Conservation (phyloP, 2,329 filamentous ascomycete species). For the Chaetomiaceae sp. region DNA sequence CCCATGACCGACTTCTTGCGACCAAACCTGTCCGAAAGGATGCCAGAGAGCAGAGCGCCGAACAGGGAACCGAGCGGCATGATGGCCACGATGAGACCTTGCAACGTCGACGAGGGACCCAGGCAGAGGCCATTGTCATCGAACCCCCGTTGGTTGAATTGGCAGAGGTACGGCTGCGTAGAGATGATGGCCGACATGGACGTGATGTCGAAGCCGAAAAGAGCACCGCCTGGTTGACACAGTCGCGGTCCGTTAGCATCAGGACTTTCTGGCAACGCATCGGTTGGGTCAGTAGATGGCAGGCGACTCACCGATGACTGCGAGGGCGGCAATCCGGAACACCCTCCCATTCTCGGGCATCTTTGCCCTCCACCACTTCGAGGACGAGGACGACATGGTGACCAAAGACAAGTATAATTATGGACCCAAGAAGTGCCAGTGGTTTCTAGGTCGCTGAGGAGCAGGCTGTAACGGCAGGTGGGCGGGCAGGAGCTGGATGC, state of each 20-base stretch:
- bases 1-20: constrained; percentile 48
- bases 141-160: constrained; percentile 38
- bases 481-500: too few species aligned
- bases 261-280: not conserved
- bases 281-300: not conserved
- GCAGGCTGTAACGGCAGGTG: too few species aligned
- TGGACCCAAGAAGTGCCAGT: too few species aligned
- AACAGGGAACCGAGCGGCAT: constrained; percentile 69
- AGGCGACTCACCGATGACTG: constrained; percentile 37
- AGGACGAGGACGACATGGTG: too few species aligned
- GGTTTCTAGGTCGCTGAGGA: too few species aligned
- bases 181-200: constrained; percentile 43
- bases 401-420: too few species aligned
- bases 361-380: not conserved
- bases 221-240: constrained; percentile 32
- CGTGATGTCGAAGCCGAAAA: constrained; percentile 44
- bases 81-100: constrained; percentile 63
- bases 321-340: constrained; percentile 41
- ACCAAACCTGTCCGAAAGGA: constrained; percentile 50
- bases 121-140: constrained; percentile 40
- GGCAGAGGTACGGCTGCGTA: constrained; percentile 39
- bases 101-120: constrained; percentile 46
- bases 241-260: not conserved
- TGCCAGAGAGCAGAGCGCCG: constrained; percentile 57
- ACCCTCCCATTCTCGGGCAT: constrained; percentile 34